These are phyloP conservation scores for Aspergillus avenaceus DNA, from an alignment of 495 filamentous ascomycete species.

Conservation along the genomic window DNA sequence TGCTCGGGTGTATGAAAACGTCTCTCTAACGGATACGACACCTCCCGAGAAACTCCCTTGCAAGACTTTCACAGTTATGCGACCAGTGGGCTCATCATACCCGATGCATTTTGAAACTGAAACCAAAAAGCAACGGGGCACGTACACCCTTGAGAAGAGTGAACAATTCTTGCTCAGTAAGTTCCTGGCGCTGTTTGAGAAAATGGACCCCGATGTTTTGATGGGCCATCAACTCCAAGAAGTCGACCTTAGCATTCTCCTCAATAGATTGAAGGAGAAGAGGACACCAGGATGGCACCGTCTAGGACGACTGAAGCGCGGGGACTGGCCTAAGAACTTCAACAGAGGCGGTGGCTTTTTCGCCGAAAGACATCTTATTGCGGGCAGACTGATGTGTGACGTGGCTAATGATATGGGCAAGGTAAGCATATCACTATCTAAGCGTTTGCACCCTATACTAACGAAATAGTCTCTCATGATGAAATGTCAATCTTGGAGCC, in stretches of 20 bases:
- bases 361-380: slow-evolving; percentile 81
- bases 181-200: slow-evolving; percentile 83
- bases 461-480: slow-evolving; percentile 74
- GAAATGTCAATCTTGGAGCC: slow-evolving; percentile 95
- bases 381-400: slow-evolving; percentile 89
- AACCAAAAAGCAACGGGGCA: slow-evolving; percentile 64
- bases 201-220: slow-evolving; percentile 87
- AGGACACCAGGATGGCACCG: slow-evolving; percentile 92
- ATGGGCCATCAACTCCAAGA: slow-evolving; percentile 96
- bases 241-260: slow-evolving; percentile 87
- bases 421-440: slow-evolving; percentile 27
- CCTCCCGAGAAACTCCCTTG: slow-evolving; percentile 82
- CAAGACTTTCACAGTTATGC: slow-evolving; percentile 86
- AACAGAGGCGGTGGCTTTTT: slow-evolving; percentile 87
- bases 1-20: slow-evolving; percentile 86
- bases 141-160: slow-evolving; percentile 72
- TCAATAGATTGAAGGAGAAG: slow-evolving; percentile 82
- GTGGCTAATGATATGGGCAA: slow-evolving; percentile 95
- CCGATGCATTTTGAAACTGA: slow-evolving; percentile 82
- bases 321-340: slow-evolving; percentile 83
- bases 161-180: slow-evolving; percentile 79
- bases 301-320: slow-evolving; percentile 78
- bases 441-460: slow-evolving; percentile 13
- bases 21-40: slow-evolving; percentile 83
- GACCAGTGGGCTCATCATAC: slow-evolving; percentile 69